These are phyloP conservation scores for Colletotrichum aenigma DNA, from an alignment of 2,329 filamentous ascomycete genomes.

Conservation along the genomic window DNA sequence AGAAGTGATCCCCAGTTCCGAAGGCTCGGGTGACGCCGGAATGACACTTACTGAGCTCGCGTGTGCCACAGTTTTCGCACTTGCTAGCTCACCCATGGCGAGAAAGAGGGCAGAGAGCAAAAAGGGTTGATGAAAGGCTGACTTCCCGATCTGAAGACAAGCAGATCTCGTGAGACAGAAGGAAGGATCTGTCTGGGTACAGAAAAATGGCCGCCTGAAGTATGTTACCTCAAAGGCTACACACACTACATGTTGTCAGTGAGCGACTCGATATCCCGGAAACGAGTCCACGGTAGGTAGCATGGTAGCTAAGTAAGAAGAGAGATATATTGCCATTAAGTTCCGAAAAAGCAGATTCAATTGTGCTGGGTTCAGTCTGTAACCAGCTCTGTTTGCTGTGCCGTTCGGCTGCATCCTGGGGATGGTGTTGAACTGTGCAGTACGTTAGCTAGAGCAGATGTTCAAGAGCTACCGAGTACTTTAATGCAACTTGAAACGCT, in stretches of 20 bases:
- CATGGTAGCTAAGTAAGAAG: not conserved
- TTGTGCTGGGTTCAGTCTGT: not conserved
- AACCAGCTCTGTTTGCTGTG: not conserved
- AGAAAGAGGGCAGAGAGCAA: not conserved
- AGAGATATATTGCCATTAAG: rapidly evolving
- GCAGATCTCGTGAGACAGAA: no score
- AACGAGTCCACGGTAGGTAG: not conserved
- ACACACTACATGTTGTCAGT: not conserved
- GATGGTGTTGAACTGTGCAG: not conserved
- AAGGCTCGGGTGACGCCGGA: rapidly evolving
- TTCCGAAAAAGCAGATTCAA: not conserved
- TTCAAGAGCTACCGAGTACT: not conserved
- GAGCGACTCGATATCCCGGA: not conserved
- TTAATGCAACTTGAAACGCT: not conserved
- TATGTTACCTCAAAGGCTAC: not conserved
- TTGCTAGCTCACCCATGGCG: not conserved
- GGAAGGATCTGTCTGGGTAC: rapidly evolving
- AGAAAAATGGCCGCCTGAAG: not conserved
- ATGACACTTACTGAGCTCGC: not conserved
- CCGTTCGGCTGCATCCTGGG: not conserved
- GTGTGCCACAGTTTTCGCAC: not conserved
- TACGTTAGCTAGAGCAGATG: not conserved
- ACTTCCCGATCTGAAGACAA: not conserved
- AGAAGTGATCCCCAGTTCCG: not conserved
- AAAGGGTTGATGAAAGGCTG: not conserved